These are phyloP conservation scores for Tuber borchii DNA, from an alignment of 495 filamentous ascomycete species.

Conservation along the genomic window DNA sequence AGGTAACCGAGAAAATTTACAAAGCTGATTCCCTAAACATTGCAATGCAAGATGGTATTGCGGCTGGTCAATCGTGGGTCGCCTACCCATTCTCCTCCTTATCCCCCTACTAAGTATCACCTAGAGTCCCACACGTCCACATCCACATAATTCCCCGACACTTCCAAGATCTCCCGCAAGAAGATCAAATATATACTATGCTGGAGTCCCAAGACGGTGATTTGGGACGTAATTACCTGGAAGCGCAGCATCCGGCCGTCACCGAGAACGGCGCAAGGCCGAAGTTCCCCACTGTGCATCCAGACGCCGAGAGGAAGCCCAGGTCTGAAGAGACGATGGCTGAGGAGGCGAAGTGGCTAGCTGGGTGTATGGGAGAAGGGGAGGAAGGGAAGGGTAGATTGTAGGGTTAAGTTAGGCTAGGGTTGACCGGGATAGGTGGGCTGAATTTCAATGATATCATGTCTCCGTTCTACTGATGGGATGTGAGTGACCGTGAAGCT, in stretches of 20 bases:
- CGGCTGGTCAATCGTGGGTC: constrained; percentile 66
- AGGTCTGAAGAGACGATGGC: constrained; percentile 71
- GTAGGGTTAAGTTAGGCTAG: not conserved
- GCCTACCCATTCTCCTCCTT: not conserved
- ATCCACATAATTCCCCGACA: constrained; percentile 84
- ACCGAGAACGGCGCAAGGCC: constrained; percentile 33
- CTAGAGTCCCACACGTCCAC: constrained; percentile 79
- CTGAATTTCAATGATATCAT: not conserved
- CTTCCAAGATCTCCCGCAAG: constrained; percentile 49
- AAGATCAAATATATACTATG: constrained; percentile 65
- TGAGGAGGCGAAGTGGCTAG: constrained; percentile 64
- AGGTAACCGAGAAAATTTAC: constrained; percentile 38
- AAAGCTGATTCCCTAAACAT: constrained; percentile 69
- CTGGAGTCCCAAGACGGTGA: constrained; percentile 82
- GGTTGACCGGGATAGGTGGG: not conserved
- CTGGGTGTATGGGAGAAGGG: constrained; percentile 47
- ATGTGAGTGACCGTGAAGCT: not conserved
- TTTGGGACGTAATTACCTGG: constrained; percentile 58
- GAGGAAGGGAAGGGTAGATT: constrained; percentile 14
- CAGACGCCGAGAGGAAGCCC: constrained; percentile 60
- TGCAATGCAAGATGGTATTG: constrained; percentile 81
- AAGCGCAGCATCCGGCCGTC: constrained; percentile 24
- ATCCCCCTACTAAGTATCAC: not conserved
- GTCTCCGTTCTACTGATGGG: not conserved
- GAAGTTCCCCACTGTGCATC: constrained; percentile 49